Conservation (phyloP, 192 early-diverging fungal species). For the Backusella liffmaniae region DNA sequence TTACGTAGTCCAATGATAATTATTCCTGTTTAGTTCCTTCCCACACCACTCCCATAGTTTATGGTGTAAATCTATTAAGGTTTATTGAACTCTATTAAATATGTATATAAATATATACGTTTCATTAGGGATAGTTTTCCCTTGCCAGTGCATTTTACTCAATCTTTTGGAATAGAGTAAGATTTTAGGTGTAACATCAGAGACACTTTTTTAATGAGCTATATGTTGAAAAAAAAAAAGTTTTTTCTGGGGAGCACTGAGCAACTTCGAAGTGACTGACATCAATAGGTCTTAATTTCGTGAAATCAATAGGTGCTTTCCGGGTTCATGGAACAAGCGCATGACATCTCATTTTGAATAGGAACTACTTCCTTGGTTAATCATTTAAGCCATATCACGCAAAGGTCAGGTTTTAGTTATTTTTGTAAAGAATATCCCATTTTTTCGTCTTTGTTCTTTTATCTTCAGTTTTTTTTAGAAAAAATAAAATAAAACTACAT, state of each 20-base stretch:
- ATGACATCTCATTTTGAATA: neutral
- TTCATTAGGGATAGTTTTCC: neutral
- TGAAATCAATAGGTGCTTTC: neutral
- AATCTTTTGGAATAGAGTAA: neutral
- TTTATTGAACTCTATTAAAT: neutral
- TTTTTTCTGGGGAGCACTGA: neutral
- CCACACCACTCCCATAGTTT: neutral
- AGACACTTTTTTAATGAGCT: neutral
- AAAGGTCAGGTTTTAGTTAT: neutral
- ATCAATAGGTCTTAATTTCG: neutral
- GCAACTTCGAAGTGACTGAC: neutral
- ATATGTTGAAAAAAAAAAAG: neutral
- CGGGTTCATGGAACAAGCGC: neutral
- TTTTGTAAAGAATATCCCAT: neutral
- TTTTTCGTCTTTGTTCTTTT: neutral
- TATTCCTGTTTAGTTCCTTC: neutral
- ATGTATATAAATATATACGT: neutral
- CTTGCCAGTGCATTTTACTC: neutral
- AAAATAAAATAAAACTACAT: neutral
- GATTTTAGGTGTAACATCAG: neutral
- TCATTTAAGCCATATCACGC: neutral
- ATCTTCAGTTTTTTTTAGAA: neutral
- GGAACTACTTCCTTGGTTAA: neutral
- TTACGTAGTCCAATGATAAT: neutral
- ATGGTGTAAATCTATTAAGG: neutral